Conservation (phyloP, 2,329 filamentous ascomycete species). For the Cladosporium velox region DNA sequence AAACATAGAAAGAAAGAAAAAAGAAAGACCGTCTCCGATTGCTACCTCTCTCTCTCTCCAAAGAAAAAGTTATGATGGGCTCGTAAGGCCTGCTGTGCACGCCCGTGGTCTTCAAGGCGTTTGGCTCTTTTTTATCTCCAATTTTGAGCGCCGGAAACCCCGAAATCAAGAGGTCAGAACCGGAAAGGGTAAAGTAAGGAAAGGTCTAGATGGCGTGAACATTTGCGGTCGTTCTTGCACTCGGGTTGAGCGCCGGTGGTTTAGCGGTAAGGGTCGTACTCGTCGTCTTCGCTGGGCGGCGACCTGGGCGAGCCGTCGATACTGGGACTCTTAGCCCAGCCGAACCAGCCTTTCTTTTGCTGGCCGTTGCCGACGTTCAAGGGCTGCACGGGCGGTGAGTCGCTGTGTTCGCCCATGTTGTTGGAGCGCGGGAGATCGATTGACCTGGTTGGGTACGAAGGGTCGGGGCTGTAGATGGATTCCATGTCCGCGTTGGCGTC, state of each 20-base stretch:
- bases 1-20: not conserved
- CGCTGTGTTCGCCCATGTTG: slow-evolving; percentile 1
- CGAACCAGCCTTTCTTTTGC: slow-evolving; percentile 25
- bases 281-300: slow-evolving; percentile 5
- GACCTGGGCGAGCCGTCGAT: slow-evolving; percentile 17
- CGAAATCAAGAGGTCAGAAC: not conserved
- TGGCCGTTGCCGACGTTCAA: slow-evolving; percentile 8
- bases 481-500: slow-evolving; percentile 28
- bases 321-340: slow-evolving; percentile 20
- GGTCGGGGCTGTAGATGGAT: slow-evolving; percentile 29
- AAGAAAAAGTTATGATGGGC: not conserved
- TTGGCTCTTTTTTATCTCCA: not conserved
- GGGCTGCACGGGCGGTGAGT: slow-evolving; percentile 13
- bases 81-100: not conserved
- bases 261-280: slow-evolving; percentile 27
- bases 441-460: slow-evolving; percentile 6
- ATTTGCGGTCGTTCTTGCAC: not conserved
- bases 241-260: not conserved
- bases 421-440: slow-evolving; percentile 6
- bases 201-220: not conserved
- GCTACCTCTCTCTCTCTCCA: not conserved
- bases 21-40: not conserved
- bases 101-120: not conserved
- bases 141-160: not conserved
- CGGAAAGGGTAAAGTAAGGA: not conserved